Evolutionary conservation across 2,329 filamentous ascomycete genomes (phyloP).

Genomic region (Leptodontidium sp.): DNA sequence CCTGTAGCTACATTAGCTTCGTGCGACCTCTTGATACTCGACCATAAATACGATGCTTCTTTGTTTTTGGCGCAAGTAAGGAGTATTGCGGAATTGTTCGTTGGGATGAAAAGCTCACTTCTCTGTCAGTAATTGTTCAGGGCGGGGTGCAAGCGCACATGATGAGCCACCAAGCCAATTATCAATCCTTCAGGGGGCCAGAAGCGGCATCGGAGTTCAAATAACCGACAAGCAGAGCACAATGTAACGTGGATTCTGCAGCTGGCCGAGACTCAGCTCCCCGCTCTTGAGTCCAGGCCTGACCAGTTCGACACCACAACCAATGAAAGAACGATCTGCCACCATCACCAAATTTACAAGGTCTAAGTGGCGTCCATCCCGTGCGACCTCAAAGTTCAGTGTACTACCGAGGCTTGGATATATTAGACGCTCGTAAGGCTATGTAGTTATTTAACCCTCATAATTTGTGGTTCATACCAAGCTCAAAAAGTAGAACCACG

Average conservation of each 20-base stretch:
- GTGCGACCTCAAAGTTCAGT: no score
- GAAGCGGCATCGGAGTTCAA: constrained; percentile 11
- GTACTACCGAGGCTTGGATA: no score
- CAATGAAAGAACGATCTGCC: no score
- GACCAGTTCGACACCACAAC: not conserved
- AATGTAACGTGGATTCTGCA: not conserved
- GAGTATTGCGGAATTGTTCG: not conserved
- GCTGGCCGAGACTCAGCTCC: not conserved
- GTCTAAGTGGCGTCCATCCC: no score
- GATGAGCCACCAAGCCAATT: constrained; percentile 7
- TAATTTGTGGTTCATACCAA: no score
- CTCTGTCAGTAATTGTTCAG: not conserved
- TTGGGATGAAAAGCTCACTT: not conserved
- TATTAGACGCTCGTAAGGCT: no score
- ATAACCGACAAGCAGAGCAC: not conserved
- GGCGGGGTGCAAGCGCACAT: not conserved
- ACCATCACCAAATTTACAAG: no score
- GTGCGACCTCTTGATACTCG: no score
- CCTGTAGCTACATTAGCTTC: no score
- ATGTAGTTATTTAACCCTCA: no score
- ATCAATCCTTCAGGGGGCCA: not conserved
- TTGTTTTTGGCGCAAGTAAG: not conserved
- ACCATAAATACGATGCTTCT: no score
- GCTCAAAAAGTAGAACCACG: no score
- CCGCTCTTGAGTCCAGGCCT: constrained; percentile 3